Evolutionary conservation across 306 rosid species (phyloP), one percentile per base, ranked within the genome.

Genomic region (Bauhinia variegata): DNA sequence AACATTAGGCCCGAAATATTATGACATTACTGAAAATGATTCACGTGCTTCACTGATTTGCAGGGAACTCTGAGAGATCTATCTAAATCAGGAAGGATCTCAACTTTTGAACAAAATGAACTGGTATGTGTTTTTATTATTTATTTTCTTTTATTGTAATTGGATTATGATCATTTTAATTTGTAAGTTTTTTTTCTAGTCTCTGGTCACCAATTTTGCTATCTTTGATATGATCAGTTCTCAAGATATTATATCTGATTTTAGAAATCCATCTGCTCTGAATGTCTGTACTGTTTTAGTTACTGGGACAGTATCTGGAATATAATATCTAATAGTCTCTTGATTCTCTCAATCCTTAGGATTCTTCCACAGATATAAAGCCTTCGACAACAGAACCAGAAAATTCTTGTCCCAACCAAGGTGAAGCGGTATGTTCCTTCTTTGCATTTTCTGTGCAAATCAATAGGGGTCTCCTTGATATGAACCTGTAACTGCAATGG

Each of bases 41-140:
- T 63, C 59, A 16, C 51, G 52, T 32, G 50, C 58, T 39, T 63
- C 18, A 28, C 65, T 74, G 52, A 15, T 43, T 31, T 87, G 78
- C 79, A 88, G 95, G 95, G 95, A 77, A 85, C 89, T 33, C 66
- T 88, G 75, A 88, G 87, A 75, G 95, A 85, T 85, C 91, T 88
- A 69, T 63, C 81, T 75, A 88, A 81, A 77, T 58, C 89, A 51
- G 89, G 87, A 76, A 83, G 76, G 79, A 41, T 50, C 1, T 13
- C 19, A 53, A n/a, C 88, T 66, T 63, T 76, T 11, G 86, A 79
- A 52, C 86, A 88, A 65, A 81, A 66, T 75, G 91, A 81, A 66
- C 84, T 34, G 70, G 88, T 83, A 70, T 33, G 78, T 70, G 73
- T 67, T 64, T 53, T 60, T 23, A 72, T 48, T 15, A 14, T 44